Conservation (phyloP, 495 filamentous ascomycete genomes). For the Neohortaea acidophila region DNA sequence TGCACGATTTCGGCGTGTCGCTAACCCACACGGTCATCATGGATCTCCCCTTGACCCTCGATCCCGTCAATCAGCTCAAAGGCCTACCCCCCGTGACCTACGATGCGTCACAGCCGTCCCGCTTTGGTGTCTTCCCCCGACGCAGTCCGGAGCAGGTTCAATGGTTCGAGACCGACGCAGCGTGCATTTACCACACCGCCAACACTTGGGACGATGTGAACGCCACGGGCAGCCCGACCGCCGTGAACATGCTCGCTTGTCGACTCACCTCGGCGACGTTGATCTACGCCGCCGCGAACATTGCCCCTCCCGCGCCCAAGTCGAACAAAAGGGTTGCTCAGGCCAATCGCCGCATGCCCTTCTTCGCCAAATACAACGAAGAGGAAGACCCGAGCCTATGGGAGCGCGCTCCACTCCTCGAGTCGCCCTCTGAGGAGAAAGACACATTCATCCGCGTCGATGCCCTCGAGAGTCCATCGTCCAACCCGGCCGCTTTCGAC, state of each 20-base stretch:
- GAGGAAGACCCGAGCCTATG: constrained; percentile 11
- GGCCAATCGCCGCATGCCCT: constrained; percentile 18
- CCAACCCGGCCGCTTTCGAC: constrained; percentile 25
- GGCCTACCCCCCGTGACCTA: constrained; percentile 41
- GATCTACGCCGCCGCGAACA: constrained; percentile 42
- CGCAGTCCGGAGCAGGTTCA: constrained; percentile 35
- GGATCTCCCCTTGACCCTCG: constrained; percentile 48
- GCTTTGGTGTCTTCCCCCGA: constrained; percentile 50
- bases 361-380: constrained; percentile 25
- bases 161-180: constrained; percentile 50
- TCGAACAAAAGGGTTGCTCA: constrained; percentile 19
- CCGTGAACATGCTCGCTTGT: constrained; percentile 46
- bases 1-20: constrained; percentile 58
- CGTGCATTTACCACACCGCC: constrained; percentile 52
- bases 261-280: constrained; percentile 44
- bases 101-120: constrained; percentile 35
- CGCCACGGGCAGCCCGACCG: constrained; percentile 9
- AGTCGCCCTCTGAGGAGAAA: constrained; percentile 14
- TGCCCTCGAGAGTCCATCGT: not conserved
- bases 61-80: constrained; percentile 40
- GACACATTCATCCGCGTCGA: constrained; percentile 5
- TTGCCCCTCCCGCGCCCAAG: constrained; percentile 29
- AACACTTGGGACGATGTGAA: constrained; percentile 43
- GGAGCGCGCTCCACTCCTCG: constrained; percentile 10
- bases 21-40: constrained; percentile 44